Evolutionary conservation across 2,329 filamentous ascomycete genomes (phyloP).

Genomic region (Fusarium illudens): DNA sequence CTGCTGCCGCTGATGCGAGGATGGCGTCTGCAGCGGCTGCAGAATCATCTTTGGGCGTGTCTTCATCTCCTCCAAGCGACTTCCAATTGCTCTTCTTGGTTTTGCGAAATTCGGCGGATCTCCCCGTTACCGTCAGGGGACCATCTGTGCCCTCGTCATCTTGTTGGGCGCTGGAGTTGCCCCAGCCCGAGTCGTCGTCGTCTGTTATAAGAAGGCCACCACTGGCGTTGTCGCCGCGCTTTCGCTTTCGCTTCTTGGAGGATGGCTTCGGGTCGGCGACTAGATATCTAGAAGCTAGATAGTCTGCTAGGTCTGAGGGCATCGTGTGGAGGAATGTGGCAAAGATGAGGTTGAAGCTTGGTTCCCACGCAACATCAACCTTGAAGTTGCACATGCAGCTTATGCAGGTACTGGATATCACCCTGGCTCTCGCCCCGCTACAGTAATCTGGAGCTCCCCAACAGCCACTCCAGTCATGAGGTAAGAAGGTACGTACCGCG

Average conservation of each 20-base stretch:
- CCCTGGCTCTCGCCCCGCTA: constrained; percentile 18
- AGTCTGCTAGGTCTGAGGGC: constrained; percentile 75
- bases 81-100: constrained; percentile 86
- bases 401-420: constrained; percentile 40
- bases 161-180: constrained; percentile 44
- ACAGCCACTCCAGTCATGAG: too few relatives aligned
- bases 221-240: constrained; percentile 54
- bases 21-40: constrained; percentile 79
- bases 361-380: neutral
- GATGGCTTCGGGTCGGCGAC: constrained; percentile 63
- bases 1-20: constrained; percentile 74
- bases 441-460: constrained; percentile 17
- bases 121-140: constrained; percentile 58
- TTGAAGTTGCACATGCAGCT: constrained; percentile 20
- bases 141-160: constrained; percentile 66
- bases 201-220: constrained; percentile 72
- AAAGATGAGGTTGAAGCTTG: neutral
- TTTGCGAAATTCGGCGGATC: constrained; percentile 72
- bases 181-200: constrained; percentile 67
- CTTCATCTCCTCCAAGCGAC: constrained; percentile 61
- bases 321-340: constrained; percentile 45
- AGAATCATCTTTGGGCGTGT: constrained; percentile 50
- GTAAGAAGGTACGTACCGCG: constrained; percentile 40
- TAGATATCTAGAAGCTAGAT: constrained; percentile 92
- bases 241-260: constrained; percentile 71